Evolutionary conservation across 148 eudicot genomes (phyloP), one percentile per base, ranked within the genome.

Genomic region (Diospyros kaki): DNA sequence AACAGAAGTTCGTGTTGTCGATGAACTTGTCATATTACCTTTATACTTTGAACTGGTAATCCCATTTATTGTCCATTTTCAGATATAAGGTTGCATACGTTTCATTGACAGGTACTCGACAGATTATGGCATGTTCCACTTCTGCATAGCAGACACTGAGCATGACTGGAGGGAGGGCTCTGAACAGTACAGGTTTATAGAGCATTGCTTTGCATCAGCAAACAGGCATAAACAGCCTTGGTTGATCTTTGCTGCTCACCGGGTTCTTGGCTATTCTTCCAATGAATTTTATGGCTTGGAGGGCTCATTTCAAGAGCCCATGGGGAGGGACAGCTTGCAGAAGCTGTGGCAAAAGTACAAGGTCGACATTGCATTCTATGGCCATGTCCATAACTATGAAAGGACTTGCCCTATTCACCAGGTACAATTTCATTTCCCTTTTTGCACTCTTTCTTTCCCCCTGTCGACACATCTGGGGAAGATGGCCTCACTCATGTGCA

Each of bases 91-190:
- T 28, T 28, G 28, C 28, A 28, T 28, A 28, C 28, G 28, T 28
- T 28, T 28, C 28, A 28, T 28, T 28, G 0, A 41, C 75, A 92
- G 98, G 98, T 93, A 93, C 76, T 69, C 82, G 12, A 78, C 84
- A 48, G 94, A 93, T 81, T 93, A 85, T 68, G 98, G 98, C 28
- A 93, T 93, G 98, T 91, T 93, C 68, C 91, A 84, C 64, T 93
- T 91, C 82, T 93, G 98, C 83, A 84, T 93, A 86, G 96, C 96
- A 50, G 98, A 93, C 71, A 83, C 76, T 41, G 98, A 93, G 83
- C 96, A 93, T 71, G 98, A 93, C 75, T 93, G 96, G 98, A 84
- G 97, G 72, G 92, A 91, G 77, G 98, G 98, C 18, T 78, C 91
- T 3, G 96, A 93, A 68, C 98, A 93, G 66, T 91, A 93, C 84